Conservation (phyloP, 805 yeast genomes). For the Priceomyces castillae region DNA sequence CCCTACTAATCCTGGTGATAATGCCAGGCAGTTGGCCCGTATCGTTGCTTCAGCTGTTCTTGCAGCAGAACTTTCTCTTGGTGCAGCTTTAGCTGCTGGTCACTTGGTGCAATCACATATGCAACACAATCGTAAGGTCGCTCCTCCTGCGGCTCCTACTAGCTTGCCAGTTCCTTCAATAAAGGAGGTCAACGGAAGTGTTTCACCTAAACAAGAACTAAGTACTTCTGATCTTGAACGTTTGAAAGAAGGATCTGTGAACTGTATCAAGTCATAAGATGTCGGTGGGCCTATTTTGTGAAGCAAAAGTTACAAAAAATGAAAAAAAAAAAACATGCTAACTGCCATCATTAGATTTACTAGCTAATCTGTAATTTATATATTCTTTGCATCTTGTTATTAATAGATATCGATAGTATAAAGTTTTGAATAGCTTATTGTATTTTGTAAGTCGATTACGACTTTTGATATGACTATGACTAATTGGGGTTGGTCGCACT, state of each 20-base stretch:
- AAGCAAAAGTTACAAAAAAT: neutral
- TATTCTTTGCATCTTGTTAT: conserved; percentile 1
- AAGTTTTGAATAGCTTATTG: neutral
- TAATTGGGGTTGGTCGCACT: too few species aligned
- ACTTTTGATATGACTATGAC: too few species aligned
- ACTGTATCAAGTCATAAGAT: conserved; percentile 61
- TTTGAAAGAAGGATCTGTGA: conserved; percentile 68
- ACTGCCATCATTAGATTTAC: neutral
- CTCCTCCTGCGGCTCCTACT: conserved; percentile 14
- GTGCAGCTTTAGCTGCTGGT: conserved; percentile 97
- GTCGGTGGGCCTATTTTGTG: neutral
- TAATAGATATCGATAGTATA: neutral
- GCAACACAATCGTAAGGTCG: conserved; percentile 81
- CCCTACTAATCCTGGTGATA: conserved; percentile 88
- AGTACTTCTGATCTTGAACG: conserved; percentile 33
- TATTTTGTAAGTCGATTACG: too few species aligned
- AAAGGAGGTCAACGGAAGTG: neutral
- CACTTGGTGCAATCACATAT: conserved; percentile 97
- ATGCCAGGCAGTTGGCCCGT: conserved; percentile 89
- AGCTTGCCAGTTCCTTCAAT: neutral
- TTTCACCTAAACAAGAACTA: conserved; percentile 1
- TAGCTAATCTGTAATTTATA: conserved; percentile 1
- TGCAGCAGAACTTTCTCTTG: conserved; percentile 92
- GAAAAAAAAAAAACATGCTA: too few species aligned
- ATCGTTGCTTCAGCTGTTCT: conserved; percentile 92